Conservation (phyloP, 2,329 filamentous ascomycete species). For the Xenosphaeropsis pyriputrescens region DNA sequence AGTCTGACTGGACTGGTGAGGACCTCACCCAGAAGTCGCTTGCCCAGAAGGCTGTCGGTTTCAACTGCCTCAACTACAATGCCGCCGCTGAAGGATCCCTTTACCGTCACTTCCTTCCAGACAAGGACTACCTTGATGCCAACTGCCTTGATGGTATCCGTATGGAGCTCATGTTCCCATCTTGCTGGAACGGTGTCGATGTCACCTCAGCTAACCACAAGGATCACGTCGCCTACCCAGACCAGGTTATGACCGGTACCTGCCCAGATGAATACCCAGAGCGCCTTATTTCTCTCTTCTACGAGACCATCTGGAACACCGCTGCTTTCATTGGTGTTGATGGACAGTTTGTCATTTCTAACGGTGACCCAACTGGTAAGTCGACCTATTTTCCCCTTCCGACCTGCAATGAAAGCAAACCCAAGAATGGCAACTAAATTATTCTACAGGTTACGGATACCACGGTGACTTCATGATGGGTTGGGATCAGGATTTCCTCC, state of each 20-base stretch:
- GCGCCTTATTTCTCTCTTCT: slow-evolving; percentile 64
- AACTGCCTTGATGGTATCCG: slow-evolving; percentile 74
- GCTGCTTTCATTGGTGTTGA: slow-evolving; percentile 41
- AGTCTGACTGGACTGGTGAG: slow-evolving; percentile 51
- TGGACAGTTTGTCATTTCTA: slow-evolving; percentile 62
- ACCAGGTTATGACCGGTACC: slow-evolving; percentile 57
- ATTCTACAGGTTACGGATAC: slow-evolving; percentile 59
- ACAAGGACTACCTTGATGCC: slow-evolving; percentile 64
- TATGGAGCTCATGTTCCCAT: slow-evolving; percentile 76
- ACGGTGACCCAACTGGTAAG: slow-evolving; percentile 62
- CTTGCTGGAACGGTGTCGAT: slow-evolving; percentile 71
- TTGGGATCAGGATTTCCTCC: slow-evolving; percentile 57
- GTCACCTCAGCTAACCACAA: slow-evolving; percentile 35
- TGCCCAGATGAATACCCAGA: slow-evolving; percentile 58
- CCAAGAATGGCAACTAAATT: neutral
- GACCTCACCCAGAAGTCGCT: slow-evolving; percentile 54
- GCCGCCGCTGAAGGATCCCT: slow-evolving; percentile 54
- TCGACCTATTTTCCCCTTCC: slow-evolving; percentile 1
- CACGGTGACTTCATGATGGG: slow-evolving; percentile 71
- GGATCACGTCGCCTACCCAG: slow-evolving; percentile 64
- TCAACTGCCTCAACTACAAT: slow-evolving; percentile 86
- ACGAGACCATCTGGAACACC: slow-evolving; percentile 75
- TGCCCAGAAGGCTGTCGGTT: slow-evolving; percentile 70
- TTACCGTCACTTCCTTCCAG: slow-evolving; percentile 68
- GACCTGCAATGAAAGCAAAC: slow-evolving; percentile 2